Conservation (phyloP, 2,329 filamentous ascomycete genomes). For the Elsinoe perseae region DNA sequence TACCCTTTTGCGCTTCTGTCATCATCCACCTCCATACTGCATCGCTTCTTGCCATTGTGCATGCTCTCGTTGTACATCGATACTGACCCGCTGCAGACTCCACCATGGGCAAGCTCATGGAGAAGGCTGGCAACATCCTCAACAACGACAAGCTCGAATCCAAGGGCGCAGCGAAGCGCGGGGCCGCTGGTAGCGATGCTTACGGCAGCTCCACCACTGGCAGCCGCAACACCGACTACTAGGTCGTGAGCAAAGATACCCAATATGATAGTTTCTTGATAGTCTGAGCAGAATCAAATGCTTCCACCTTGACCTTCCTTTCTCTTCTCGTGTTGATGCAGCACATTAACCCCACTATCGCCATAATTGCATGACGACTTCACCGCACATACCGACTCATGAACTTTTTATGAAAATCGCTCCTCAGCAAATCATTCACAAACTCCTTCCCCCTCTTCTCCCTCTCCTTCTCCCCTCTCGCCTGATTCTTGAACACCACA, state of each 20-base stretch:
- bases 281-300: background rate
- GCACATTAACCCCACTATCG: no score
- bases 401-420: constrained; percentile 96
- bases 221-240: constrained; percentile 6
- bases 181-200: constrained; percentile 23
- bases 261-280: background rate
- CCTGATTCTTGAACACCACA: constrained; percentile 98
- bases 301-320: background rate
- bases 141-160: constrained; percentile 41
- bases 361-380: no score
- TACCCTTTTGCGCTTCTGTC: background rate
- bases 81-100: constrained; percentile 33
- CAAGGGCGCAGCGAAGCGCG: constrained; percentile 47
- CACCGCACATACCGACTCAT: constrained; percentile 53
- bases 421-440: constrained; percentile 89
- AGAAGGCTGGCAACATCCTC: constrained; percentile 49
- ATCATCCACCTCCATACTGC: background rate
- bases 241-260: background rate
- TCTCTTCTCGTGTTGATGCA: no score
- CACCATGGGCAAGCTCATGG: constrained; percentile 49
- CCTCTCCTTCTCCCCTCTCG: constrained; percentile 85
- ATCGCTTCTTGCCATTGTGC: constrained; percentile 8
- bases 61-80: background rate
- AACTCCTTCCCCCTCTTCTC: constrained; percentile 66
- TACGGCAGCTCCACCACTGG: background rate